Conservation (phyloP, 192 early-diverging fungal genomes). For the Thoreauomyces humboldtii region DNA sequence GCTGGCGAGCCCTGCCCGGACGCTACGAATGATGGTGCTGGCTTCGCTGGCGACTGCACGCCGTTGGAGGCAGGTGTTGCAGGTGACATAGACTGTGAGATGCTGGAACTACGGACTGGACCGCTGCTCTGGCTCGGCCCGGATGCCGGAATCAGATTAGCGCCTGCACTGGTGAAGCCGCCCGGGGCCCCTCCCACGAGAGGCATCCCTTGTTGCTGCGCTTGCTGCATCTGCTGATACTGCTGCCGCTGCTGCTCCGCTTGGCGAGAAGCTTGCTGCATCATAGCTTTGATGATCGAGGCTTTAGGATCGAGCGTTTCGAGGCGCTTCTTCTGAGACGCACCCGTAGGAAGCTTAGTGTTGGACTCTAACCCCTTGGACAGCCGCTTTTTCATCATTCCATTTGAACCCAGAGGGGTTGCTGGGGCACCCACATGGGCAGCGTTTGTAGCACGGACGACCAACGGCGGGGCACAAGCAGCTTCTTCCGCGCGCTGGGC, state of each 20-base stretch:
- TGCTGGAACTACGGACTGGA: too few relatives aligned
- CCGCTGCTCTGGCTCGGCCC: too few relatives aligned
- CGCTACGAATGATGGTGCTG: not conserved
- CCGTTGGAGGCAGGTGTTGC: too few relatives aligned
- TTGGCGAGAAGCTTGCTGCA: conserved; percentile 29
- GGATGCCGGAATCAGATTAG: too few relatives aligned
- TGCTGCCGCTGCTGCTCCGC: conserved; percentile 32
- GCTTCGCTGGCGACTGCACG: too few relatives aligned
- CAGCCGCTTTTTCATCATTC: conserved; percentile 20
- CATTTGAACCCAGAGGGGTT: conserved; percentile 9
- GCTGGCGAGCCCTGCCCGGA: not conserved
- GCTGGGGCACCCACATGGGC: not conserved
- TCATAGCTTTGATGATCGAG: conserved; percentile 31
- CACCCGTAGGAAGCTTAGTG: conserved; percentile 12
- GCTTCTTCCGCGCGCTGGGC: conserved; percentile 26
- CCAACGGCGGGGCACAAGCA: conserved; percentile 3
- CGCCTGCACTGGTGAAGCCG: not conserved
- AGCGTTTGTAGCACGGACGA: conserved; percentile 8
- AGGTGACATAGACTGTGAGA: too few relatives aligned
- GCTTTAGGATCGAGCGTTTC: conserved; percentile 26
- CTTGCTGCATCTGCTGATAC: conserved; percentile 20
- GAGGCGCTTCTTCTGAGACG: conserved; percentile 13
- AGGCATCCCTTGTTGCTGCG: conserved; percentile 12
- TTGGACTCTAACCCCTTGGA: conserved; percentile 6
- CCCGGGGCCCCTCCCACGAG: too few relatives aligned